Percentiles rank a stretch among this genome's conserved stretches.
Conservation (phyloP, 1,284 basidiomycete species). For the Cryptococcus sp. region DNA sequence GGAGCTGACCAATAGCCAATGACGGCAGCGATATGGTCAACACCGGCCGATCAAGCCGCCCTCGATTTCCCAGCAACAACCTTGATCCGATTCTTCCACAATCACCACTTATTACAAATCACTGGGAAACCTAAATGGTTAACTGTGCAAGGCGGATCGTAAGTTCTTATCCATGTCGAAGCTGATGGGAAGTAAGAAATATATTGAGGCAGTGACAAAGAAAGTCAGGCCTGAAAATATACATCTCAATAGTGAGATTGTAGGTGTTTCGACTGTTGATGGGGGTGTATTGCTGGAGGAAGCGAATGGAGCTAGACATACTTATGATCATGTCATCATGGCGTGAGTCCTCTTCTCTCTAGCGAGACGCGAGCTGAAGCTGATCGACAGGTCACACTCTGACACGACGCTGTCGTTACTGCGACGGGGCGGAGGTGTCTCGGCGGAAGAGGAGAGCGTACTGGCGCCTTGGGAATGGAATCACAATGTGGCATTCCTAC, state of each 20-base stretch:
- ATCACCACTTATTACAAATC: slow-evolving; percentile 73
- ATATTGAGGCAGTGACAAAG: slow-evolving; percentile 63
- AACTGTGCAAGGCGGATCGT: slow-evolving; percentile 71
- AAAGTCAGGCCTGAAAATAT: slow-evolving; percentile 56
- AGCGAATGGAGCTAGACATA: slow-evolving; percentile 32
- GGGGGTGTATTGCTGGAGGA: slow-evolving; percentile 36
- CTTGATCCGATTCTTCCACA: slow-evolving; percentile 70
- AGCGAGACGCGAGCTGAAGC: too few relatives aligned
- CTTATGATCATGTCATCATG: slow-evolving; percentile 72
- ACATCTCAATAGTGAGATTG: slow-evolving; percentile 61
- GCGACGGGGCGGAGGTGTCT: slow-evolving; percentile 54
- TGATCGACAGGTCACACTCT: slow-evolving; percentile 54
- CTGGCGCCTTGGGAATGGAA: slow-evolving; percentile 64
- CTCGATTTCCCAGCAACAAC: slow-evolving; percentile 69
- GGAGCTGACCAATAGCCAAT: slow-evolving; percentile 56
- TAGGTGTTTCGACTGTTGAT: slow-evolving; percentile 26
- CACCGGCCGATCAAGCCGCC: slow-evolving; percentile 66
- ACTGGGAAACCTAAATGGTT: slow-evolving; percentile 71
- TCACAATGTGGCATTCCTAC: slow-evolving; percentile 65
- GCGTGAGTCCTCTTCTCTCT: slow-evolving; percentile 54
- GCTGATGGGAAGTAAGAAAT: slow-evolving; percentile 53
- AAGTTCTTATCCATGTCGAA: slow-evolving; percentile 8
- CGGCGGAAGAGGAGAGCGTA: slow-evolving; percentile 57
- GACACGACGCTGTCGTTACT: slow-evolving; percentile 63
- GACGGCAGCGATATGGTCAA: slow-evolving; percentile 78